Base-by-base conservation (phyloP, 441 rosid species). In the Pelargonium australe region DNA sequence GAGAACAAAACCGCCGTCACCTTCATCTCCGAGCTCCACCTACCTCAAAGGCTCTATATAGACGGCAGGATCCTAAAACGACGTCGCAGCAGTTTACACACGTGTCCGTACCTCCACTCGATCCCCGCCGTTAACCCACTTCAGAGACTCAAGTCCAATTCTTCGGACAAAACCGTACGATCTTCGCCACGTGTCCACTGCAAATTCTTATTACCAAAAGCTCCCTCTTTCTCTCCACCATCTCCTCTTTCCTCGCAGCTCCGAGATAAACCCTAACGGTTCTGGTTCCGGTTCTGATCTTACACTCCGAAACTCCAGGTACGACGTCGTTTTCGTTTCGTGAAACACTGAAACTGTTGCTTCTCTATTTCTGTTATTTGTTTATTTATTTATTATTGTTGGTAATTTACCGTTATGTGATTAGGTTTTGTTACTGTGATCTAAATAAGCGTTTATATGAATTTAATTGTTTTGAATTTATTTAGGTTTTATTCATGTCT, bases 401-500 rank as follows among this genome's bases (percentile, higher is more conserved):
- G 40, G 40, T 34, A 34, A 34, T 34, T 34, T 34, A 34, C 40
- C 40, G 40, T 34, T 34, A 34, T 34, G 40, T 34, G 40, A 34
- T 34, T 34, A 34, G 40, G 40, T 5, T 34, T 34, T 34, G 40
- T 34, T 34, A 34, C 40, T 5, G 40, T 34, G 40, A 34, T 34
- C 40, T 34, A 34, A 4, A 34, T 1, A 34, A 34, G 40, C 40
- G 7, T 4, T 0, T 34, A 34, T 5, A 34, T 34, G 5, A 60
- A 20, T 10, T 58, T 13, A 20, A 6, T 20, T 19, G 23, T 20
- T 60, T 20, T 60, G 64, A 20, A 11, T 31, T 31, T 63, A 23
- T 69, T 53, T 74, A 65, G 78, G 80, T 68, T n/a, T 65, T 12
- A 86, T 75, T 85, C 73, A 69, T 63, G 66, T 28, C 44, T 28